Evolutionary conservation across 306 rosid genomes (phyloP).

Genomic region (Fagus crenata): DNA sequence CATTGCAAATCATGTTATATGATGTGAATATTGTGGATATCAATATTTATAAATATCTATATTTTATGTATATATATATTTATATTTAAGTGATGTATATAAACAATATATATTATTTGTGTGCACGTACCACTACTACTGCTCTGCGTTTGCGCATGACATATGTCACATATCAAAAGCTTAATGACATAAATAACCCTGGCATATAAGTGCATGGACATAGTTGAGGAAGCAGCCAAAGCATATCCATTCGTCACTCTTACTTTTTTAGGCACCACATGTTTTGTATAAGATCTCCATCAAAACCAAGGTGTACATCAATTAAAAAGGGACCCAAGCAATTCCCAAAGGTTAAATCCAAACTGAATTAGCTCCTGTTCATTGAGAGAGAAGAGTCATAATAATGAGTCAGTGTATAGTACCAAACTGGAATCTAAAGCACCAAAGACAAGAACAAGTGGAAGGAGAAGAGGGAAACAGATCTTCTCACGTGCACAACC

Average conservation of each 20-base stretch:
- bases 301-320: slow-evolving; percentile 29
- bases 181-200: slow-evolving; percentile 6
- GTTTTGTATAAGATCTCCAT: slow-evolving; percentile 43
- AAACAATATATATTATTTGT: too few species aligned
- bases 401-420: slow-evolving; percentile 39
- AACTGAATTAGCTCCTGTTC: slow-evolving; percentile 20
- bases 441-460: slow-evolving; percentile 44
- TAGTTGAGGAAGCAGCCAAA: neutral
- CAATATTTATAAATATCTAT: too few species aligned
- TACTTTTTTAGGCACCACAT: slow-evolving; percentile 41
- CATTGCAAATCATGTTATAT: too few species aligned
- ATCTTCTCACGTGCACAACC: slow-evolving; percentile 50
- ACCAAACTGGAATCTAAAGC: slow-evolving; percentile 45
- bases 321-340: slow-evolving; percentile 37
- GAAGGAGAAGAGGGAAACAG: slow-evolving; percentile 35
- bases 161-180: neutral
- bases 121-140: too few species aligned
- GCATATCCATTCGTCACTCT: slow-evolving; percentile 24
- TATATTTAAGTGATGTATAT: too few species aligned
- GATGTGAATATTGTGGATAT: too few species aligned
- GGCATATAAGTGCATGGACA: neutral
- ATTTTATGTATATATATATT: too few species aligned
- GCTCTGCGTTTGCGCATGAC: neutral
- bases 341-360: slow-evolving; percentile 14
- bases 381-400: slow-evolving; percentile 25